Percentiles rank a stretch among this genome's conserved stretches.
These are phyloP conservation scores for Tinospora cordifolia DNA, from an alignment of 164 flowering plant genomes.

Conservation along the genomic window DNA sequence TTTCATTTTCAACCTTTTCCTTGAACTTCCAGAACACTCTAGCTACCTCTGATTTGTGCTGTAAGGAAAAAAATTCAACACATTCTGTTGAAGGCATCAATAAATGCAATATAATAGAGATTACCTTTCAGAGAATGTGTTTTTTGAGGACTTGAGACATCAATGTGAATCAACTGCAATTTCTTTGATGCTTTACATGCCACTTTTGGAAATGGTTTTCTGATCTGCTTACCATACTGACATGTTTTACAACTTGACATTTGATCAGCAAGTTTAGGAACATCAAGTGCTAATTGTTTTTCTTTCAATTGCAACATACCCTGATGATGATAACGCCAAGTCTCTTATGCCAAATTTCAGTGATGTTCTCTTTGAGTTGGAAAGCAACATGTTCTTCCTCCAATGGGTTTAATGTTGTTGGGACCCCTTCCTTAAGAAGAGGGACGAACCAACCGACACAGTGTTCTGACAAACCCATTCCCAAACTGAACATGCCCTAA, in stretches of 20 bases:
- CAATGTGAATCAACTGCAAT: background rate
- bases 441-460: too few relatives aligned
- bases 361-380: too few relatives aligned
- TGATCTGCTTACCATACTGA: background rate
- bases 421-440: too few relatives aligned
- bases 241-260: background rate
- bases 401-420: too few relatives aligned
- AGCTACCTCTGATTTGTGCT: background rate
- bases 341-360: background rate
- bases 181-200: background rate
- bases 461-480: too few relatives aligned
- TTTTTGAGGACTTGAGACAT: background rate
- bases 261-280: background rate
- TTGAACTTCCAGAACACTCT: background rate
- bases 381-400: too few relatives aligned
- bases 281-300: background rate
- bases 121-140: background rate
- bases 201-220: background rate
- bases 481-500: too few relatives aligned
- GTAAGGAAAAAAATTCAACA: background rate
- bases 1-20: too few relatives aligned
- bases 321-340: background rate
- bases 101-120: background rate
- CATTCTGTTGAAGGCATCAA: background rate
- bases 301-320: background rate